phyloP scores from a whole-genome alignment of 306 rosid genomes.

The Mimosa pudica region DNA sequence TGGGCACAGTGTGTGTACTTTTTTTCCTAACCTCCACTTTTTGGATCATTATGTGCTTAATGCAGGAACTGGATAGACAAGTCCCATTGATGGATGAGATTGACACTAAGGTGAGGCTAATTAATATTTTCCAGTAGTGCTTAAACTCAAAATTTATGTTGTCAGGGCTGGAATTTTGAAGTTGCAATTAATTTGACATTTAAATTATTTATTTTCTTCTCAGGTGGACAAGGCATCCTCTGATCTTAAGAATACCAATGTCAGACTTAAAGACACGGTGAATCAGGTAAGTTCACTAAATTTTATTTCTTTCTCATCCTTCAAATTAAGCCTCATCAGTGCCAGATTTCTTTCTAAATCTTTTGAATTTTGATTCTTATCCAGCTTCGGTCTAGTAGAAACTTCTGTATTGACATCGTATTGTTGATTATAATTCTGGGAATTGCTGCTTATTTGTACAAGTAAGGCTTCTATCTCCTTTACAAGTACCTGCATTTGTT shows the following conservation, averaged over 20 bases:
- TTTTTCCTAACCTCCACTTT: background rate
- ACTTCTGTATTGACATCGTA: conserved; percentile 93
- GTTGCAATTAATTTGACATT: too few relatives aligned
- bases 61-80: conserved; percentile 94
- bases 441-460: conserved; percentile 96
- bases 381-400: conserved; percentile 97
- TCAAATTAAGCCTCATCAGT: conserved; percentile 5
- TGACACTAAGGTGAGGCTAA: conserved; percentile 76
- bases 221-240: conserved; percentile 92
- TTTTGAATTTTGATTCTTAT: conserved; percentile 42
- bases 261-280: conserved; percentile 92
- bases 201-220: conserved; percentile 35
- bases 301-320: conserved; percentile 22
- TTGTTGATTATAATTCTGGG: conserved; percentile 91
- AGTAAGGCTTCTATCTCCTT: conserved; percentile 63
- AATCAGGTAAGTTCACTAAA: conserved; percentile 65
- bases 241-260: conserved; percentile 96
- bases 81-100: conserved; percentile 99
- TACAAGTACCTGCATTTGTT: conserved; percentile 18
- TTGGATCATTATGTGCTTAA: conserved; percentile 24
- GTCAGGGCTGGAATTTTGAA: too few relatives aligned
- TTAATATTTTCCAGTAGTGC: background rate
- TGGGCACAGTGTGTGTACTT: background rate
- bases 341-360: conserved; percentile 34
- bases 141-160: too few relatives aligned